These are phyloP conservation scores for Gossypium turneri DNA, from an alignment of 345 rosid species.

Conservation along the genomic window DNA sequence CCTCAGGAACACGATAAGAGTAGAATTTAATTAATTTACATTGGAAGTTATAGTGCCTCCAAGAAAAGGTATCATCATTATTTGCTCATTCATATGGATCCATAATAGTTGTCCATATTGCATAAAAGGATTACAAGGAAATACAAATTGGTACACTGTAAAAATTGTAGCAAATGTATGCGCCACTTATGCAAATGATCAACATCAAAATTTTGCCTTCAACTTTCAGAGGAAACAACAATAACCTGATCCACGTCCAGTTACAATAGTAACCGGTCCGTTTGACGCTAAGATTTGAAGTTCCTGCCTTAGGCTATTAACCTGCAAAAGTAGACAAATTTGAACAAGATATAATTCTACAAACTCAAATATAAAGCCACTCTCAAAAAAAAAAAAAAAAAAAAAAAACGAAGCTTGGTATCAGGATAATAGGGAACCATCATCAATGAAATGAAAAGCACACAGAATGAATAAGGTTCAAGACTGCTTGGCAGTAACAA, in stretches of 20 bases:
- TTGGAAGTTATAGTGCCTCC: background rate
- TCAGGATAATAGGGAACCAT: background rate
- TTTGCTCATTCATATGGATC: conserved; percentile 3
- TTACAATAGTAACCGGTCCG: conserved; percentile 66
- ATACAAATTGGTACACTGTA: background rate
- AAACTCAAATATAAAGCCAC: conserved; percentile 10
- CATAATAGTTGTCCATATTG: background rate
- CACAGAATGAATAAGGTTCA: background rate
- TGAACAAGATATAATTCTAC: conserved; percentile 2
- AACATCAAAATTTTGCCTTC: background rate
- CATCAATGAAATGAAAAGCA: background rate
- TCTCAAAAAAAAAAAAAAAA: too few species aligned
- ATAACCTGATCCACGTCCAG: conserved; percentile 66
- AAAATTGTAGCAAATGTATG: background rate
- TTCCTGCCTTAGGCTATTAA: conserved; percentile 65
- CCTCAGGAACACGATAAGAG: background rate
- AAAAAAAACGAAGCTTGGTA: background rate
- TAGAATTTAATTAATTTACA: background rate
- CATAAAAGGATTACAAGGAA: background rate
- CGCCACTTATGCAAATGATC: background rate
- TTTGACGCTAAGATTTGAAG: conserved; percentile 53
- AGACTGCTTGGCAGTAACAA: background rate
- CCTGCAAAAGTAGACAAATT: conserved; percentile 42
- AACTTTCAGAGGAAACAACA: conserved; percentile 7
- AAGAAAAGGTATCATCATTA: background rate